Base-by-base conservation (phyloP, 305 asterid genomes). In the Rubia tinctorum region DNA sequence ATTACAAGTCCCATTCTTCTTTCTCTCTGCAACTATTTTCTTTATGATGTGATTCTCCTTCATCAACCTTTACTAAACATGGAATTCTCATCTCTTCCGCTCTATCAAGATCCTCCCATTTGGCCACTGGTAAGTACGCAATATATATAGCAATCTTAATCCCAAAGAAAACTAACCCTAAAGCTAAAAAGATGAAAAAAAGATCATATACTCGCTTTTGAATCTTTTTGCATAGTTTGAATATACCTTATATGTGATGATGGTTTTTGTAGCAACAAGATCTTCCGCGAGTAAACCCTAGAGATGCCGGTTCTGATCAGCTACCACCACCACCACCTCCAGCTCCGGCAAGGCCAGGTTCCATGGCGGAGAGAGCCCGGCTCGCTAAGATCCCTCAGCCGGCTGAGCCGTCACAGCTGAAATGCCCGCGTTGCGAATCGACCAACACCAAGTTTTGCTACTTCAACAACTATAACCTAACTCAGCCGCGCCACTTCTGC, bases 61-160 rank as follows among this genome's bases (percentile, higher is more conserved):
- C 68, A 79, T 77, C 78, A 77, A 74, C 20, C 75, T 75, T 83
- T 80, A 70, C 73, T 78, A 83, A 78, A 76, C 76, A 83, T 83
- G 87, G 83, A 71, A 76, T 83, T 81, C 78, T 69, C 87, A 73
- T 68, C 87, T 58, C 66, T 79, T 79, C 85, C 87, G 10, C 53
- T 69, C 76, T 83, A 80, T 71, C 78, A 78, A 70, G 85, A 83
- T 84, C 82, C 75, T 76, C 78, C 81, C 69, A 84, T 65, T 65
- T 81, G 83, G 87, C 80, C 76, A 51, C 85, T 76, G 82, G 83
- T 76, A 78, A 37, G 75, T 12, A 65, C 17, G 47, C 37, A 58
- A n/a, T n/a, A 62, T 15, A 12, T 27, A 5, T 45, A 39, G 20
- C 45, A 2, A 20, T 7, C 15, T 4, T 60, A n/a, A n/a, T 6